A percentile compares a stretch with the other conserved stretches of the same genome.
Conservation (phyloP, 352 stramenopile species). For the Globisporangium carolinianum region DNA sequence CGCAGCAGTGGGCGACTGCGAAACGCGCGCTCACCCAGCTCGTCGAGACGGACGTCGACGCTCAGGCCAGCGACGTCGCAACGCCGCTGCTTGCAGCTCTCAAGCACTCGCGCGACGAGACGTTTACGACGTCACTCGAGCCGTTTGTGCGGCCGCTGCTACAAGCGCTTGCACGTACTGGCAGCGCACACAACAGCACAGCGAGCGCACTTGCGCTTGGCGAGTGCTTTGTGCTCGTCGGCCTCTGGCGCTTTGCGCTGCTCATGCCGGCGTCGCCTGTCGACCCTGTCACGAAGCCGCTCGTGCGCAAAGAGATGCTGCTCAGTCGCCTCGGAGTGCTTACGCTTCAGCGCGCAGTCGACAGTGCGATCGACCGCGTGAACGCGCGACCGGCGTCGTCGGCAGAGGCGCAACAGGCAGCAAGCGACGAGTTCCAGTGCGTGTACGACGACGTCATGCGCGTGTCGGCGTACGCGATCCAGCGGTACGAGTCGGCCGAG, state of each 20-base stretch:
- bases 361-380: conserved; percentile 49
- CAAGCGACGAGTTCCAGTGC: conserved; percentile 15
- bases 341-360: conserved; percentile 51
- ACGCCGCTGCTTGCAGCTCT: conserved; percentile 5
- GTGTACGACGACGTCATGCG: conserved; percentile 14
- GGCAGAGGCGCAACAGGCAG: conserved; percentile 21
- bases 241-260: conserved; percentile 91
- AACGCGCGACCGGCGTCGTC: conserved; percentile 33
- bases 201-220: conserved; percentile 25
- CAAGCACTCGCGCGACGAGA: conserved; percentile 14
- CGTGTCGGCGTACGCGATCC: conserved; percentile 29
- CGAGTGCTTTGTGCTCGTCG: conserved; percentile 86
- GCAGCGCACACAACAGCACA: neutral
- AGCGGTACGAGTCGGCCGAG: conserved; percentile 28
- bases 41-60: neutral
- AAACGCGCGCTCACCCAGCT: conserved; percentile 8
- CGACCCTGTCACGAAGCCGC: conserved; percentile 92
- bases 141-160: conserved; percentile 11
- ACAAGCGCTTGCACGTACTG: neutral
- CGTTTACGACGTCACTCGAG: conserved; percentile 8
- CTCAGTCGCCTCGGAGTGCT: conserved; percentile 78
- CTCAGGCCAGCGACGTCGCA: neutral
- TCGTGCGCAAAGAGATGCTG: conserved; percentile 92
- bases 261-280: conserved; percentile 92
- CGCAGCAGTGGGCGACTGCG: conserved; percentile 20